Percentiles rank a stretch among this genome's conserved stretches.
phyloP scores from a whole-genome alignment of 2,329 filamentous ascomycete genomes.

The Magnaporthiopsis poae region DNA sequence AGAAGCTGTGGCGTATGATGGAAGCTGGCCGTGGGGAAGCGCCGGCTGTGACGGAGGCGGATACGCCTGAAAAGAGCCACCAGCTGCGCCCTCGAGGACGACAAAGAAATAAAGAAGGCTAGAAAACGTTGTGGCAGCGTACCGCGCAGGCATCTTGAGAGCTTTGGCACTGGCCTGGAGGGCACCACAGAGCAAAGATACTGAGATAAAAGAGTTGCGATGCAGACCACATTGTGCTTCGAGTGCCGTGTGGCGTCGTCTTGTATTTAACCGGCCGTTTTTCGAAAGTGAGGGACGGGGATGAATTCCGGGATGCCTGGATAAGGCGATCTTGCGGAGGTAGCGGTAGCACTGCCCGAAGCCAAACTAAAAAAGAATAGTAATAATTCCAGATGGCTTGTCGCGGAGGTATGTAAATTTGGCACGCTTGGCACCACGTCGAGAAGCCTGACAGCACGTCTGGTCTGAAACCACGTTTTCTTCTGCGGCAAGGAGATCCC shows the following conservation, averaged over 20 bases:
- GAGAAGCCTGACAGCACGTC: not conserved
- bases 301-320: not conserved
- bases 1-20: slow-evolving; percentile 21
- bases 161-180: slow-evolving; percentile 35
- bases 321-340: not conserved
- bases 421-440: not conserved
- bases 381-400: not conserved
- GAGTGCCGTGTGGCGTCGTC: not conserved
- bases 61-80: slow-evolving; percentile 11
- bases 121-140: slow-evolving; percentile 24
- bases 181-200: slow-evolving; percentile 45
- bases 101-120: slow-evolving; percentile 10
- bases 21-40: slow-evolving; percentile 12
- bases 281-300: not conserved
- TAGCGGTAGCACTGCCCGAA: not conserved
- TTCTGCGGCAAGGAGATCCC: not conserved
- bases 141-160: slow-evolving; percentile 44
- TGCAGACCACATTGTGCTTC: slow-evolving; percentile 39
- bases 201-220: slow-evolving; percentile 46
- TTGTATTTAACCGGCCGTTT: slow-evolving; percentile 2
- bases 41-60: slow-evolving; percentile 15
- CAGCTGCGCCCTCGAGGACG: slow-evolving; percentile 10
- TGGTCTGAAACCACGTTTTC: not conserved
- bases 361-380: not conserved
- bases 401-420: not conserved